Percentiles rank a stretch among this genome's conserved stretches.
Conservation (phyloP, 2,329 filamentous ascomycete genomes). For the Chrysoporthe deuterocubensis region DNA sequence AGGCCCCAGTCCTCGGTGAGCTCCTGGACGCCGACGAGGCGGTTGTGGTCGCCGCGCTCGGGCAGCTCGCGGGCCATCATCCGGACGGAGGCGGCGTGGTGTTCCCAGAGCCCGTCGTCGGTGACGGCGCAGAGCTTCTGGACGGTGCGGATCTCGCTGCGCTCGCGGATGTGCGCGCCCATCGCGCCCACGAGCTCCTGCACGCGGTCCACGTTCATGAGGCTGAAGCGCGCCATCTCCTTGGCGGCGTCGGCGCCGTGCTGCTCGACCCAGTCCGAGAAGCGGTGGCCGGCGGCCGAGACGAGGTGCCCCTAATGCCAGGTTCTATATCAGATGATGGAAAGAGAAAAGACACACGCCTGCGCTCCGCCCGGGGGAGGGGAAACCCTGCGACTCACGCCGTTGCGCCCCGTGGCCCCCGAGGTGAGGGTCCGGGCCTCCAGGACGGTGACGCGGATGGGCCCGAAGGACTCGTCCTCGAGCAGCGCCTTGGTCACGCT, state of each 20-base stretch:
- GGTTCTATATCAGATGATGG: not conserved
- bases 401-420: conserved; percentile 6
- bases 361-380: not conserved
- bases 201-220: conserved; percentile 8
- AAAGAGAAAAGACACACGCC: not conserved
- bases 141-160: conserved; percentile 10
- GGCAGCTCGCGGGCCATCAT: conserved; percentile 11
- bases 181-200: conserved; percentile 6
- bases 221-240: conserved; percentile 8
- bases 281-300: conserved; percentile 9
- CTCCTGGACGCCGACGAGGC: conserved; percentile 4
- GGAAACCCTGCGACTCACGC: not conserved
- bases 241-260: conserved; percentile 1
- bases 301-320: conserved; percentile 7
- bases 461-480: conserved; percentile 1
- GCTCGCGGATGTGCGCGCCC: conserved; percentile 1
- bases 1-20: conserved; percentile 10
- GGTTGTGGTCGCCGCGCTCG: conserved; percentile 6
- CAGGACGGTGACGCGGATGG: conserved; percentile 22
- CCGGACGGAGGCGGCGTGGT: not conserved
- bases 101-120: conserved; percentile 8
- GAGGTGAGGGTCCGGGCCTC: conserved; percentile 3
- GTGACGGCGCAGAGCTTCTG: conserved; percentile 7
- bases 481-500: conserved; percentile 37
- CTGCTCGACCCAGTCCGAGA: conserved; percentile 2